Percentiles rank a stretch among this genome's conserved stretches.
Evolutionary conservation across 768 basidiomycete genomes (phyloP).

Genomic region (Boletus edulis): DNA sequence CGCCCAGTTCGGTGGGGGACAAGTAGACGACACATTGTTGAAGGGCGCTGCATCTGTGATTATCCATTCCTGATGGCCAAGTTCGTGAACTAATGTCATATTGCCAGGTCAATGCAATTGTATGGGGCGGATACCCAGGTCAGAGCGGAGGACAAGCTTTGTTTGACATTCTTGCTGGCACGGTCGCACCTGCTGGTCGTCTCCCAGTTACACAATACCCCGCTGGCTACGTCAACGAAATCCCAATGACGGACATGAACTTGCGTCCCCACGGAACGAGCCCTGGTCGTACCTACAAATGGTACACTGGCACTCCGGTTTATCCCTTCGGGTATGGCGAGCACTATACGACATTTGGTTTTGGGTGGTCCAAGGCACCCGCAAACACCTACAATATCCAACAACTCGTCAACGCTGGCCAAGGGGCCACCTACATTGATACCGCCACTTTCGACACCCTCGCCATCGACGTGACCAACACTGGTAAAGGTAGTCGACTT

Average conservation of each 20-base stretch:
- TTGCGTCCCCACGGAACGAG: conserved; percentile 29
- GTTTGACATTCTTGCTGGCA: conserved; percentile 51
- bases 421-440: conserved; percentile 32
- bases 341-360: too few relatives aligned
- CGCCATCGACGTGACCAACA: conserved; percentile 47
- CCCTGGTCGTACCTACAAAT: conserved; percentile 58
- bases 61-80: background rate
- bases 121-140: conserved; percentile 49
- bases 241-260: too few relatives aligned
- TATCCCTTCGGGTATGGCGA: conserved; percentile 32
- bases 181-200: conserved; percentile 52
- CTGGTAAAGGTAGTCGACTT: conserved; percentile 30
- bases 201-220: conserved; percentile 55
- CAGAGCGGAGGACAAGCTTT: conserved; percentile 47
- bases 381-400: conserved; percentile 40
- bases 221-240: conserved; percentile 43
- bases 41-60: conserved; percentile 43
- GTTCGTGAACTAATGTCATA: background rate
- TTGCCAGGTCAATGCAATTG: conserved; percentile 44
- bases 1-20: conserved; percentile 56
- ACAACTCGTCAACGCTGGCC: conserved; percentile 32
- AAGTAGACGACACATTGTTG: conserved; percentile 48
- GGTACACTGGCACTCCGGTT: conserved; percentile 51
- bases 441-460: conserved; percentile 49
- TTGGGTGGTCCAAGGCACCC: conserved; percentile 36